Percentiles rank a stretch among this genome's conserved stretches.
phyloP scores from a whole-genome alignment of 164 flowering plant genomes.

The Protea cynaroides region DNA sequence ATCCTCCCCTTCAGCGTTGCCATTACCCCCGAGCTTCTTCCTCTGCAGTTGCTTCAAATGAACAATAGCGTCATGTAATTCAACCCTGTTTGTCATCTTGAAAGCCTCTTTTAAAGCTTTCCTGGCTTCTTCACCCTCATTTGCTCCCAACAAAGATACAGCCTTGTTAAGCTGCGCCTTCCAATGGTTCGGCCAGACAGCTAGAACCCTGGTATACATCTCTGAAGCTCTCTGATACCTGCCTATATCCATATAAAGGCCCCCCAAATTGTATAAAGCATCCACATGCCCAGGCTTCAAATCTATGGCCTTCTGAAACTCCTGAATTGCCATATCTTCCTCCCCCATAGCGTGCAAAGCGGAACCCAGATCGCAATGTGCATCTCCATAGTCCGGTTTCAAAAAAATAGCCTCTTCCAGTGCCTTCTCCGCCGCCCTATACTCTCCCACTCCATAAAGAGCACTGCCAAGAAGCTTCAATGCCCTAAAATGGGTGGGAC shows the following conservation, averaged over 20 bases:
- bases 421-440: slow-evolving; percentile 96
- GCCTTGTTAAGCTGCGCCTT: slow-evolving; percentile 95
- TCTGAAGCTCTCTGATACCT: slow-evolving; percentile 97
- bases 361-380: slow-evolving; percentile 98
- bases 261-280: slow-evolving; percentile 92
- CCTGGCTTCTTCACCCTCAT: slow-evolving; percentile 86
- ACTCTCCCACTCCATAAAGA: slow-evolving; percentile 95
- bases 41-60: slow-evolving; percentile 90
- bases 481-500: slow-evolving; percentile 92
- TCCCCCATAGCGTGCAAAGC: slow-evolving; percentile 92
- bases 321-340: slow-evolving; percentile 90
- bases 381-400: slow-evolving; percentile 93
- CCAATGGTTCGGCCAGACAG: slow-evolving; percentile 95
- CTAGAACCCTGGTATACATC: slow-evolving; percentile 93
- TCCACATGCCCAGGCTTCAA: slow-evolving; percentile 94
- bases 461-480: slow-evolving; percentile 98
- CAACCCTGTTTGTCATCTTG: slow-evolving; percentile 94
- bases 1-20: slow-evolving; percentile 49
- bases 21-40: slow-evolving; percentile 60
- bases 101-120: slow-evolving; percentile 92
- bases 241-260: slow-evolving; percentile 89
- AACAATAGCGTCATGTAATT: slow-evolving; percentile 82
- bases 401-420: slow-evolving; percentile 89
- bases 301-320: slow-evolving; percentile 96
- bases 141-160: slow-evolving; percentile 89